Evolutionary conservation across 1,139 yeast species (phyloP).

Genomic region (Yamadazyma sp.): DNA sequence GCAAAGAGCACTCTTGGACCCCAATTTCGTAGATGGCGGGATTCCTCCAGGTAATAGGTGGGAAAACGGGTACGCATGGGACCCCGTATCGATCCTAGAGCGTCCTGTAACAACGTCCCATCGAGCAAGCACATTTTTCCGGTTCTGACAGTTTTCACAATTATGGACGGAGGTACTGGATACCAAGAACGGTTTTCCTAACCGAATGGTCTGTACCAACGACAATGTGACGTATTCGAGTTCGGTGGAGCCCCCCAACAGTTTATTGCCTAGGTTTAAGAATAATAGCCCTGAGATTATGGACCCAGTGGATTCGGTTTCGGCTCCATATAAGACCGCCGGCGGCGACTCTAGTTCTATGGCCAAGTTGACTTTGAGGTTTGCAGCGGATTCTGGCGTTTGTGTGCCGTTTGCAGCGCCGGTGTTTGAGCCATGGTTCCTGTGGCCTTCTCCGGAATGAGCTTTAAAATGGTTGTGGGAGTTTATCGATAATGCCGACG

Average conservation of each 20-base stretch:
- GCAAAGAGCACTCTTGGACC: constrained; percentile 52
- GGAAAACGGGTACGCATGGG: constrained; percentile 92
- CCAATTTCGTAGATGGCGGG: constrained; percentile 74
- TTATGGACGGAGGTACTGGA: constrained; percentile 47
- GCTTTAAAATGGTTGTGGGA: not conserved
- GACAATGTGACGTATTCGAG: constrained; percentile 61
- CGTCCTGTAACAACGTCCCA: constrained; percentile 80
- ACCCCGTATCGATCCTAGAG: constrained; percentile 58
- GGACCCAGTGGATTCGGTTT: constrained; percentile 81
- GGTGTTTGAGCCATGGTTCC: not conserved
- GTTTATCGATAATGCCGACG: not conserved
- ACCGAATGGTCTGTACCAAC: constrained; percentile 66
- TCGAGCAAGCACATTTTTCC: constrained; percentile 64
- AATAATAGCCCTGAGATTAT: constrained; percentile 72
- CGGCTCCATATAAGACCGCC: constrained; percentile 74
- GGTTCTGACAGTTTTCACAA: constrained; percentile 59
- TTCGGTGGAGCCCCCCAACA: constrained; percentile 24
- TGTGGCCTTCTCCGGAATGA: not conserved
- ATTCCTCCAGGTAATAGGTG: constrained; percentile 86
- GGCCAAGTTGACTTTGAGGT: constrained; percentile 31
- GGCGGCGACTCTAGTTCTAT: constrained; percentile 90
- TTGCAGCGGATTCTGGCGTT: no score
- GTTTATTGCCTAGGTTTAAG: constrained; percentile 12
- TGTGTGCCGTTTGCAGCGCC: no score
- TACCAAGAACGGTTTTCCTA: constrained; percentile 64